Evolutionary conservation across 2,329 filamentous ascomycete species (phyloP), one percentile per base, ranked within the genome.

Genomic region (Verticillium albo-atrum): DNA sequence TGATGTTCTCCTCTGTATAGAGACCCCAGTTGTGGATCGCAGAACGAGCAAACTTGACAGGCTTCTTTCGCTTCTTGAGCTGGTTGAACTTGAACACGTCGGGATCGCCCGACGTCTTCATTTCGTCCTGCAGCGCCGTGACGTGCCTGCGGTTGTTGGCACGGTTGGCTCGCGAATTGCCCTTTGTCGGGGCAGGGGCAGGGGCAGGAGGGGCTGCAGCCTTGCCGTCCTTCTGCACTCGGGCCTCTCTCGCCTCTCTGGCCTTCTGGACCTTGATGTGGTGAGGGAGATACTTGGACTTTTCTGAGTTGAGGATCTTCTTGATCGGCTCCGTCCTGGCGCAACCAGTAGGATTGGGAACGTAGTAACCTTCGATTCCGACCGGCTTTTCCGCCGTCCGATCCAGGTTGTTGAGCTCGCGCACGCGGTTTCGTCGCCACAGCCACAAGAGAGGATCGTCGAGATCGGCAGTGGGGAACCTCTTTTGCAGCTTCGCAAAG

Each of bases 21-120:
- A 99, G 79, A 28, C 95, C 95, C 95, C 95, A 99, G 69, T 97
- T 98, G 77, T 99, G 95, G 68, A 99, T 99, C 53, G 95, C 95
- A 57, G 95, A 99, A 52, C 95, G 87, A 60, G 94, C 95, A 75
- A 99, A 99, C 72, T 96, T 95, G 73, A 99, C 95, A 1, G 94
- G 93, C 81, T 99, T 99, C 86, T 98, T 99, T 62, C 95, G 90
- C 78, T 98, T 99, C 83, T 98, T 97, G 60, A 99, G 87, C 78
- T 98, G 95, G 75, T 99, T 99, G 83, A 99, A 99, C 60, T 94
- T 90, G 68, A 99, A 86, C 30, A 95, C 92, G 68, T 97, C 94
- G 58, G 92, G 91, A 66, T 97, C 93, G 57, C 89, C 89, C 23
- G 92, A 82, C 14, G 88, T 89, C 76, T 92, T 92, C 79, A 97